Percentiles rank a stretch among this genome's conserved stretches.
phyloP scores from a whole-genome alignment of 345 rosid species.

The Adansonia digitata region DNA sequence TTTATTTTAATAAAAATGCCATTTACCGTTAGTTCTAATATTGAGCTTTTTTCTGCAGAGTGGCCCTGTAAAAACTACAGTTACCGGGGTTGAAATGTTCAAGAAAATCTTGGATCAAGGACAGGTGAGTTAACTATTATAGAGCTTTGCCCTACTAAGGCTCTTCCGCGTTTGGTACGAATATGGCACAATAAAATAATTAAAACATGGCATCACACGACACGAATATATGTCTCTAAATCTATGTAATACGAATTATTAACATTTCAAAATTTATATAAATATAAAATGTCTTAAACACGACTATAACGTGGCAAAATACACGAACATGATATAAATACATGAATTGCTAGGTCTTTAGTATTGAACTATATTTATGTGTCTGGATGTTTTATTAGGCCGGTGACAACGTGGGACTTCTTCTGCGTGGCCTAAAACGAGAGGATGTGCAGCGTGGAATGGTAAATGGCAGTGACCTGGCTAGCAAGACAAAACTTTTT shows the following conservation, averaged over 20 bases:
- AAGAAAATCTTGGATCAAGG: slow-evolving; percentile 95
- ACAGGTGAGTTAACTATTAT: slow-evolving; percentile 44
- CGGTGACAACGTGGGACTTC: slow-evolving; percentile 98
- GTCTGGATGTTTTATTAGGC: slow-evolving; percentile 45
- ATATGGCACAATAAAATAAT: no score
- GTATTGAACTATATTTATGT: slow-evolving; percentile 1
- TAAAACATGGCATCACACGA: no score
- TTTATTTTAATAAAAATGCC: not conserved
- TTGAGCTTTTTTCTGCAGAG: slow-evolving; percentile 46
- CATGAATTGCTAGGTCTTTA: no score
- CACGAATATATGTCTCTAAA: no score
- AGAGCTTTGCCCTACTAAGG: not conserved
- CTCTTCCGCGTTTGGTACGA: not conserved
- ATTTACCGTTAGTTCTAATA: slow-evolving; percentile 6
- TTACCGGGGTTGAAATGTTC: slow-evolving; percentile 98
- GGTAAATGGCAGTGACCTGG: slow-evolving; percentile 36
- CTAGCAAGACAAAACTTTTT: not conserved
- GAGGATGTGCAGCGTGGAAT: slow-evolving; percentile 90
- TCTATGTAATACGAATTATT: no score
- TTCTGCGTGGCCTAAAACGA: slow-evolving; percentile 84
- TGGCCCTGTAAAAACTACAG: slow-evolving; percentile 67
- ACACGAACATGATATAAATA: no score
- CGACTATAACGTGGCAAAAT: no score
- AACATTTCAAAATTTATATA: no score
- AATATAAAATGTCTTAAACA: no score